Conservation (phyloP, 2,329 filamentous ascomycete genomes). For the Xylariaceae sp. region DNA sequence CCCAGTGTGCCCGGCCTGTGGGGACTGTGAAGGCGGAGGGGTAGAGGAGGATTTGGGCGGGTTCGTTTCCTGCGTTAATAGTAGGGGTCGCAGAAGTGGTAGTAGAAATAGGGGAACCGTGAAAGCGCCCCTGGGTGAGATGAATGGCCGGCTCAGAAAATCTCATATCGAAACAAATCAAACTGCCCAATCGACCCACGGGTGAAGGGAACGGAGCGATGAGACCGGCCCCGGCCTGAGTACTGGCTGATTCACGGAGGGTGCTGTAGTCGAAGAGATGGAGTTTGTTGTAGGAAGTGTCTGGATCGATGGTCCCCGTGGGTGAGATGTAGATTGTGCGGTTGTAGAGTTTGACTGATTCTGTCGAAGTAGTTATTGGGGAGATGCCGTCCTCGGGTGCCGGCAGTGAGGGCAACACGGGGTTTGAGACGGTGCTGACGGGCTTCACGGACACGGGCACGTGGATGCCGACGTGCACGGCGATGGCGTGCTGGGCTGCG, state of each 20-base stretch:
- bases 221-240: constrained; percentile 62
- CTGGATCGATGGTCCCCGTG: constrained; percentile 38
- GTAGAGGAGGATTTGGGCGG: constrained; percentile 74
- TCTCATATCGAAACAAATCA: constrained; percentile 88
- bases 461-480: constrained; percentile 85
- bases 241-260: constrained; percentile 50
- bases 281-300: constrained; percentile 70
- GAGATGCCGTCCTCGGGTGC: neutral
- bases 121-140: constrained; percentile 43
- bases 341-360: constrained; percentile 43
- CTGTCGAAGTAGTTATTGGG: neutral
- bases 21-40: constrained; percentile 86
- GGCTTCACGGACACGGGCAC: constrained; percentile 52
- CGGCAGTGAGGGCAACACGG: constrained; percentile 21
- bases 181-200: constrained; percentile 68
- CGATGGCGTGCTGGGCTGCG: constrained; percentile 58
- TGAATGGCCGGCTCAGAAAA: constrained; percentile 71
- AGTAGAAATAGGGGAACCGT: too few species aligned
- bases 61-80: neutral
- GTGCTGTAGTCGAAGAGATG: constrained; percentile 73
- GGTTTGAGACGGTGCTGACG: constrained; percentile 22
- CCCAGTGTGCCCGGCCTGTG: constrained; percentile 84
- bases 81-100: too few species aligned
- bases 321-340: constrained; percentile 48
- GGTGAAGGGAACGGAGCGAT: constrained; percentile 65